Conservation (phyloP, 805 yeast genomes). For the Debaryomyces maramus region DNA sequence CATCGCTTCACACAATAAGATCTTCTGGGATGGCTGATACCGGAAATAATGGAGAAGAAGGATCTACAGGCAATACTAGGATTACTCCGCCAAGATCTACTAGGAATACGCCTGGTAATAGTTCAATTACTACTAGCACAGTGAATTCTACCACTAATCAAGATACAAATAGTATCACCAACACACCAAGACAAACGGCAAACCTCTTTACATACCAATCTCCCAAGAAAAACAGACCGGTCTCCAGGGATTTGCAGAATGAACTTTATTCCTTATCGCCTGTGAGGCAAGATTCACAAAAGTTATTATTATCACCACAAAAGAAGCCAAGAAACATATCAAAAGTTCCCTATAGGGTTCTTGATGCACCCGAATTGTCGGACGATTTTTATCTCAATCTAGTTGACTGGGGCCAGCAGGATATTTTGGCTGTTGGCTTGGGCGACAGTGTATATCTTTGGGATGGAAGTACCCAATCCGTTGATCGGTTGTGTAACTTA, state of each 20-base stretch:
- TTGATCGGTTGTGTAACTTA: constrained; percentile 75
- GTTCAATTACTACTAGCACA: constrained; percentile 2
- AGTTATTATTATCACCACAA: constrained; percentile 75
- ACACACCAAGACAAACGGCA: constrained; percentile 46
- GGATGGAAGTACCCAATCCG: constrained; percentile 84
- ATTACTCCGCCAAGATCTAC: constrained; percentile 25
- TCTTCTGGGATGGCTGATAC: constrained; percentile 6
- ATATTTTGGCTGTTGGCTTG: constrained; percentile 84
- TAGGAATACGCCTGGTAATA: constrained; percentile 6
- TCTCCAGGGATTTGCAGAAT: constrained; percentile 63
- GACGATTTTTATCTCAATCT: constrained; percentile 92
- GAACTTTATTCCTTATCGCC: constrained; percentile 83
- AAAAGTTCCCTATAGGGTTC: constrained; percentile 85
- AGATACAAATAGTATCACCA: constrained; percentile 19
- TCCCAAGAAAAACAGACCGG: constrained; percentile 62
- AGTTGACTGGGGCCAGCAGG: constrained; percentile 94
- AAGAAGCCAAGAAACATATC: constrained; percentile 76
- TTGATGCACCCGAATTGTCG: constrained; percentile 93
- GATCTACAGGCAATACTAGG: constrained; percentile 10
- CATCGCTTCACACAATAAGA: constrained; percentile 3
- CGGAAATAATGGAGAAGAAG: background rate
- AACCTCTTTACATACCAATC: constrained; percentile 76
- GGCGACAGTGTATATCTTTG: constrained; percentile 87
- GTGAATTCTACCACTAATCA: constrained; percentile 5
- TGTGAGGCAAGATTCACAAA: constrained; percentile 84